Conservation (phyloP, 768 basidiomycete species). For the Mycena indigotica region DNA sequence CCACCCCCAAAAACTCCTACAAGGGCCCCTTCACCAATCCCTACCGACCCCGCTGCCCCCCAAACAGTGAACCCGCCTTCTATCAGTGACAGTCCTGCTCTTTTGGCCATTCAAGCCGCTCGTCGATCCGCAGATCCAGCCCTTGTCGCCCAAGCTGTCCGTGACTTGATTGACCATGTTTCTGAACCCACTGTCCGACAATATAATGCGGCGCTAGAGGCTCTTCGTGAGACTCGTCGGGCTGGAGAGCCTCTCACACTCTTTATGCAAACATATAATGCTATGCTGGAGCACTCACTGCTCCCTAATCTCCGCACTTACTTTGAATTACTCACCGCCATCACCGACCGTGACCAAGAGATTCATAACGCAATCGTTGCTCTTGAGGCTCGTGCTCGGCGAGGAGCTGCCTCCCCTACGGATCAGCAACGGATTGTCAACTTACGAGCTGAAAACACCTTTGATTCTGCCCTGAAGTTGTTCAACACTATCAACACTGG, state of each 20-base stretch:
- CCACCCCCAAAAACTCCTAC: conserved; percentile 22
- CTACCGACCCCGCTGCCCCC: conserved; percentile 29
- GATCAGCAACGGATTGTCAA: conserved; percentile 37
- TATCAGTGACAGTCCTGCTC: conserved; percentile 14
- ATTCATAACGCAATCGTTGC: conserved; percentile 47
- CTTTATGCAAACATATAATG: conserved; percentile 70
- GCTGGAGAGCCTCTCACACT: conserved; percentile 56
- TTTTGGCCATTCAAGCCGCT: conserved; percentile 30
- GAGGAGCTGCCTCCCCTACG: conserved; percentile 21
- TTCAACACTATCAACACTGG: conserved; percentile 62
- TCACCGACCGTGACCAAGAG: conserved; percentile 71
- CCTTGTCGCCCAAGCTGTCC: conserved; percentile 38
- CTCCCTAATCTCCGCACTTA: conserved; percentile 69
- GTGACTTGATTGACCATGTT: conserved; percentile 32
- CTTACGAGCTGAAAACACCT: conserved; percentile 68
- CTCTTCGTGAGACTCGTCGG: conserved; percentile 48
- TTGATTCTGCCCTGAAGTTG: conserved; percentile 68
- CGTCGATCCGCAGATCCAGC: conserved; percentile 28
- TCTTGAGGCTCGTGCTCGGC: conserved; percentile 43
- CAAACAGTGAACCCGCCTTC: conserved; percentile 25
- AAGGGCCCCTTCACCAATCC: conserved; percentile 8
- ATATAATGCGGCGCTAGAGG: conserved; percentile 66
- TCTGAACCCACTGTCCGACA: conserved; percentile 45
- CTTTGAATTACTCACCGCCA: conserved; percentile 55
- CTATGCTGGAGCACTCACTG: conserved; percentile 63